Percentiles rank a stretch among this genome's conserved stretches.
Conservation (phyloP, 148 eudicot species). For the Vaccinium myrtillus region DNA sequence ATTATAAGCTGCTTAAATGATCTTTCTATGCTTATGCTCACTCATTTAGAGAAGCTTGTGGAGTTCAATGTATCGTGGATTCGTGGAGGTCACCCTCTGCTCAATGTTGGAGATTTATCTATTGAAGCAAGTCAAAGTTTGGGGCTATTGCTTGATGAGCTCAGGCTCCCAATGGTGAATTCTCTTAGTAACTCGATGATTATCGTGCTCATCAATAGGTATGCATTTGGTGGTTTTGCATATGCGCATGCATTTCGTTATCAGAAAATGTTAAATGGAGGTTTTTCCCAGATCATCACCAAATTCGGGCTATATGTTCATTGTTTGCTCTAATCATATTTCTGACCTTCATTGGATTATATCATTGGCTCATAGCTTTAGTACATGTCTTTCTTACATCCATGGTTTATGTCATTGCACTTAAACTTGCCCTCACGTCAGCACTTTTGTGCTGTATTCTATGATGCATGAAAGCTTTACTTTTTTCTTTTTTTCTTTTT, state of each 20-base stretch:
- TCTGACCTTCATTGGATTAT: not conserved
- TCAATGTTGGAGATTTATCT: constrained; percentile 82
- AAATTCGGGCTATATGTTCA: constrained; percentile 10
- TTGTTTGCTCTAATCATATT: not conserved
- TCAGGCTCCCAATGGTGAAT: constrained; percentile 68
- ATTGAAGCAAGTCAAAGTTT: constrained; percentile 82
- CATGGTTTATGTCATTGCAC: not conserved
- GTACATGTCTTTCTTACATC: not conserved
- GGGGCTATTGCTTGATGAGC: constrained; percentile 89
- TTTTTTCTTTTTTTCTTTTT: not conserved
- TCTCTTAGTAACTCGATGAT: constrained; percentile 71
- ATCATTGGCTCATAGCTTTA: not conserved
- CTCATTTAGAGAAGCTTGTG: constrained; percentile 39
- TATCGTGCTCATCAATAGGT: constrained; percentile 89
- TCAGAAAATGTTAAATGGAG: not conserved
- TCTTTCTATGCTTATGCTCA: constrained; percentile 13
- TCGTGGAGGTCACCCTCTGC: constrained; percentile 89
- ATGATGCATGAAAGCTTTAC: not conserved
- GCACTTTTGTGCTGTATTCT: not conserved
- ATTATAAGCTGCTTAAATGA: not conserved
- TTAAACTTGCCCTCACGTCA: not conserved
- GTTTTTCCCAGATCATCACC: constrained; percentile 8
- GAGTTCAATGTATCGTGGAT: constrained; percentile 87
- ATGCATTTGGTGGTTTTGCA: constrained; percentile 8
- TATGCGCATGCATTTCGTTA: not conserved